A percentile compares a stretch with the other conserved stretches of the same genome.
Evolutionary conservation across 257 asterid species (phyloP).

Genomic region (Fraxinus quadrangulata): DNA sequence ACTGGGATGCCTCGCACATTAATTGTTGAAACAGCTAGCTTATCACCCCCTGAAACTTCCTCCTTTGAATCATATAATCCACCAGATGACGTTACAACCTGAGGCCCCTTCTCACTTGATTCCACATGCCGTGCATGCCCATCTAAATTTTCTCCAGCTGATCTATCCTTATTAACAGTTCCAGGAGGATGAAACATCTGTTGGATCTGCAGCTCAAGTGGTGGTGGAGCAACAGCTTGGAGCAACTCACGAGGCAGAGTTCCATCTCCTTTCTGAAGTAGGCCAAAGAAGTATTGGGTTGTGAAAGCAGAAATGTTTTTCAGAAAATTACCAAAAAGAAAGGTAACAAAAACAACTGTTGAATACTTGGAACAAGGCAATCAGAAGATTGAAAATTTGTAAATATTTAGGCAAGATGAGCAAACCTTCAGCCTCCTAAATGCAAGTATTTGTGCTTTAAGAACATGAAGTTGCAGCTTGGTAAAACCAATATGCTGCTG

Average conservation of each 20-base stretch:
- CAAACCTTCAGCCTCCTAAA: conserved; percentile 96
- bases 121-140: conserved; percentile 53
- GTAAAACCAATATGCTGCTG: conserved; percentile 70
- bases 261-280: conserved; percentile 84
- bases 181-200: conserved; percentile 50
- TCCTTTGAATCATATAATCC: conserved; percentile 48
- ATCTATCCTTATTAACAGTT: conserved; percentile 52
- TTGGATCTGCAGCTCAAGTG: conserved; percentile 68
- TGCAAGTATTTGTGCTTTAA: conserved; percentile 98
- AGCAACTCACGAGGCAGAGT: conserved; percentile 87
- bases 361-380: conserved; percentile 18
- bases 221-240: conserved; percentile 88
- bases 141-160: conserved; percentile 53
- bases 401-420: conserved; percentile 19
- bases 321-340: conserved; percentile 18
- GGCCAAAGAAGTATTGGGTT: conserved; percentile 26
- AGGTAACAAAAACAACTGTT: conserved; percentile 16
- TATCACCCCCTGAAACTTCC: conserved; percentile 59
- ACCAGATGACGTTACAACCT: conserved; percentile 40
- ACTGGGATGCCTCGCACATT: conserved; percentile 43
- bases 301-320: conserved; percentile 7
- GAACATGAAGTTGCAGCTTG: conserved; percentile 92
- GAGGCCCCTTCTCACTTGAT: conserved; percentile 58
- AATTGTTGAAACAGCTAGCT: conserved; percentile 41
- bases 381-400: conserved; percentile 2